Evolutionary conservation across 345 rosid species (phyloP), one percentile per base, ranked within the genome.

Genomic region (Boechera divaricarpa): DNA sequence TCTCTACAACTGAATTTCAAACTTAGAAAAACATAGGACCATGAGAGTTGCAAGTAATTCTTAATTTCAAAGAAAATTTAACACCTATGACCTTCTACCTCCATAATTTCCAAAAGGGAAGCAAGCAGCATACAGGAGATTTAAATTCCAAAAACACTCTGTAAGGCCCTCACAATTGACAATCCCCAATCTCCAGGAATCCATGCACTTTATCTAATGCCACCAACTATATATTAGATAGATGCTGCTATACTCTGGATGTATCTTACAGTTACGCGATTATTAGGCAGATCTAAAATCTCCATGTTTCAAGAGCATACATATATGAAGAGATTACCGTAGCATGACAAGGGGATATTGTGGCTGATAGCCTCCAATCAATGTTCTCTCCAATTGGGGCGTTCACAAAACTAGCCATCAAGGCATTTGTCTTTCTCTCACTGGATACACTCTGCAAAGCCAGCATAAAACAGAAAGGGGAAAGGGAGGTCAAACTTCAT

Each of bases 341-440:
- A 69, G 89, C 92, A 84, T 95, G 96, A 82, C 98, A 95, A 60
- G 99, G 99, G 66, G 99, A 95, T 74, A 91, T 91, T 45, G 89
- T 92, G 42, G 99, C 96, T 45, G 98, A 91, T 80, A 95, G 79
- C 85, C 85, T 86, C 99, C 99, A 95, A 77, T 89, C 98, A 52
- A 92, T 88, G 82, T 89, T 91, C 84, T 95, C 98, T 77, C 93
- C 98, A 59, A 83, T 85, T 44, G 99, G 98, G 64, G 88, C 86
- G 48, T 77, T 83, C 53, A 92, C 92, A 83, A 95, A 95, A 78
- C 89, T 86, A 85, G 97, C 97, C 74, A 88, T 82, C 81, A 95
- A 82, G 29, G 99, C 99, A 86, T 95, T 89, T 74, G 81, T 87
- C 91, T 95, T 95, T 81, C 86, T 80, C 85, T 91, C 96, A 79